These are phyloP conservation scores for Candida orba DNA, from an alignment of 805 yeast genomes.

Conservation along the genomic window DNA sequence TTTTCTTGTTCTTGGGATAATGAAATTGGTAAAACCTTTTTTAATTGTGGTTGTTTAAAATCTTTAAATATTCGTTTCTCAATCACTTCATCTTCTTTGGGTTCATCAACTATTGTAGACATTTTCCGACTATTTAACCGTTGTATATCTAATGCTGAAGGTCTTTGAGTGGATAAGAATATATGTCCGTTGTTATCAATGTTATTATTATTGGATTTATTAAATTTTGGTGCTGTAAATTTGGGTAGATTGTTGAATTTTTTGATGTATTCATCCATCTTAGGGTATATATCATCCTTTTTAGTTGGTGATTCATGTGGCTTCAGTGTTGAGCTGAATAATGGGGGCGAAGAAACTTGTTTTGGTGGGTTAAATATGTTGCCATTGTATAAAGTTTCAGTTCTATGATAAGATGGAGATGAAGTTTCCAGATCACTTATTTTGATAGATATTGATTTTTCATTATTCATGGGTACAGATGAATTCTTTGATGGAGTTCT, in stretches of 20 bases:
- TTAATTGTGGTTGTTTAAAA: not conserved
- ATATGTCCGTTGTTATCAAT: constrained; percentile 11
- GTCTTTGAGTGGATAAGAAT: constrained; percentile 26
- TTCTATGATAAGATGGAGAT: constrained; percentile 23
- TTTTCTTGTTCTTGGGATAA: constrained; percentile 57
- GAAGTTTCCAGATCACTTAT: constrained; percentile 20
- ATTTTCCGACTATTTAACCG: not conserved
- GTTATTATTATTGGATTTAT: too few relatives aligned
- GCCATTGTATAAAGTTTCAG: constrained; percentile 11
- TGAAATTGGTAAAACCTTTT: constrained; percentile 22
- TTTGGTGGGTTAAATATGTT: not conserved
- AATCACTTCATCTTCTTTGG: not conserved
- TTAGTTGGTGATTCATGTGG: not conserved
- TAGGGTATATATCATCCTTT: not conserved
- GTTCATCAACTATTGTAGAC: constrained; percentile 3
- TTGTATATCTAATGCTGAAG: constrained; percentile 6
- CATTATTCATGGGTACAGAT: not conserved
- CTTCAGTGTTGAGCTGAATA: constrained; percentile 3
- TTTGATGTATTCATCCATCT: not conserved
- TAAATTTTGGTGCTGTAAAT: not conserved
- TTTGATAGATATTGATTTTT: not conserved
- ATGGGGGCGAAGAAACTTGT: not conserved
- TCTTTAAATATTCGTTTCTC: constrained; percentile 1
- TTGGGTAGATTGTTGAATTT: not conserved
- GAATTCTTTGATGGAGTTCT: not conserved